Evolutionary conservation across 1,139 yeast species (phyloP), one percentile per base, ranked within the genome.

Genomic region (Geotrichum cucujoidarum): DNA sequence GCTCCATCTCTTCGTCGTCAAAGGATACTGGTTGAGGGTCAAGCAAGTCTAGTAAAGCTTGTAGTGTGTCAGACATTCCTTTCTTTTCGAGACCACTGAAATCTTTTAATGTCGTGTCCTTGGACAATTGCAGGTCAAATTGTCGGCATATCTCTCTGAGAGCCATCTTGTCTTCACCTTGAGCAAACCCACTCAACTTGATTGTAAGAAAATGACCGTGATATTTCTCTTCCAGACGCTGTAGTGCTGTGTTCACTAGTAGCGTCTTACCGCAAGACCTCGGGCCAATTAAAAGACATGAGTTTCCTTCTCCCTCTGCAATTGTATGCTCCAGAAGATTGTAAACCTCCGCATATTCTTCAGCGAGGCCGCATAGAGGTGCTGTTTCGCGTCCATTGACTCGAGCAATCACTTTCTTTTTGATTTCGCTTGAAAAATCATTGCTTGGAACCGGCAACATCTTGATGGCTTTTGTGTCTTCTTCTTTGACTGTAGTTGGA

Each of bases 61-160:
- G 70, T 62, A 82, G 72, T 0, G 83, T 80, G 47, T 73, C 80
- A 29, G 75, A 73, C 40, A 78, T 68, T 10, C 78, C 69, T 49
- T 71, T 71, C 49, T 72, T 69, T 55, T 77, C 79, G 40, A 78
- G 61, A 41, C 47, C 44, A 20, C 50, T 54, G 37, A 45, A 35
- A 11, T 31, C 33, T 13, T 51, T 46, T 4, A 36, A 39, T 38
- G 30, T 31, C 18, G 31, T 22, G 30, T 44, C 35, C 35, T 55
- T 58, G 45, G 59, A 55, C 38, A 74, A 59, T 43, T 72, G 72
- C 51, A 68, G 60, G 56, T 86, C 95, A 45, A 92, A 68, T 63
- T 90, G 97, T 39, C 84, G 72, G 0, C 95, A 95, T 49, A 92
- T 84, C 56, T 88, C 94, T 46, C 92, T 74, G 10, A 92, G 75